Evolutionary conservation across 495 filamentous ascomycete species (phyloP), one percentile per base, ranked within the genome.

Genomic region (Aspergillus olivimuriae): DNA sequence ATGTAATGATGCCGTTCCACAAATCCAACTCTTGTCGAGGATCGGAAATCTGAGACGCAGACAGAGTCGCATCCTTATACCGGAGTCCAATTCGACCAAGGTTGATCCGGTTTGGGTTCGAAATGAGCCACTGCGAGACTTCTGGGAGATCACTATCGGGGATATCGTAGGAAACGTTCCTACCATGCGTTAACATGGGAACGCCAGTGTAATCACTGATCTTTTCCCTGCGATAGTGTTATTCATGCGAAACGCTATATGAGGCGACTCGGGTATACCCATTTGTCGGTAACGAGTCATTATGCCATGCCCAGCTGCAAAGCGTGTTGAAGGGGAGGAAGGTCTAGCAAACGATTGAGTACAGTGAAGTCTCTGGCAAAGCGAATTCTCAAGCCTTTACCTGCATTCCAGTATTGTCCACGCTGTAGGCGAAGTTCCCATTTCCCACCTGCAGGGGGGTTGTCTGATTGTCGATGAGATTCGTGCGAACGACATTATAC

Each of bases 271-370:
- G n/a, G n/a, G n/a, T n/a, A 16, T 39, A 52, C 49, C 49, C 44
- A 34, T 52, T 47, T 1, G 10, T 36, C 2, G 44, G 49, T 7
- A 44, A 34, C 11, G 49, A 52, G 22, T 52, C 49, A 14, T 52
- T 52, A 17, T 52, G 49, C 49, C 49, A 52, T 6, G 34, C 49
- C 49, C 49, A 52, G 31, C 49, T 52, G 10, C 43, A 52, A 14
- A 52, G 16, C 0, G 44, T 52, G 21, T 52, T 52, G 28, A 52
- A 52, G 10, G 49, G 49, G 5, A 52, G 44, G 16, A 52, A 52
- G 2, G 39, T 34, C 49, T 52, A 11, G 22, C 12, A 4, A 4
- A 19, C 17, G 34, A 31, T n/a, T n/a, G n/a, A n/a, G n/a, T n/a
- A n/a, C n/a, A n/a, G n/a, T n/a, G n/a, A n/a, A n/a, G n/a, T n/a